phyloP scores from a whole-genome alignment of 1,284 basidiomycete genomes.

The Sanghuangporus baumii region DNA sequence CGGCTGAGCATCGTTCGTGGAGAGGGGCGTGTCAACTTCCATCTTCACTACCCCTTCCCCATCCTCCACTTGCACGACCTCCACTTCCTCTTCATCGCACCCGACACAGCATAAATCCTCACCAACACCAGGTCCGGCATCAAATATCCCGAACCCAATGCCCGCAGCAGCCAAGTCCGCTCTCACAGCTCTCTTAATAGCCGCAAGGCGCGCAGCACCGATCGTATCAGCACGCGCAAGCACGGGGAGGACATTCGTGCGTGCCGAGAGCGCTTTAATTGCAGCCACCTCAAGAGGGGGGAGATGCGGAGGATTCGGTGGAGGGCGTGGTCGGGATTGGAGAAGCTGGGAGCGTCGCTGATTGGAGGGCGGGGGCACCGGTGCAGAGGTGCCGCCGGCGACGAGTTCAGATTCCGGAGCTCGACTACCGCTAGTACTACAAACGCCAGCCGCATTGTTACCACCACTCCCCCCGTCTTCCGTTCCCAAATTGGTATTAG shows the following conservation, averaged over 20 bases:
- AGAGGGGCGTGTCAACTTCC: neutral
- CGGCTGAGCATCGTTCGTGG: neutral
- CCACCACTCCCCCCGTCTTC: neutral
- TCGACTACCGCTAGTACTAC: neutral
- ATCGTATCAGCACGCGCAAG: conserved; percentile 89
- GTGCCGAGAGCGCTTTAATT: conserved; percentile 83
- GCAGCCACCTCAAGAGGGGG: conserved; percentile 81
- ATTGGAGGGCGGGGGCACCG: too few relatives aligned
- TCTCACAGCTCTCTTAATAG: conserved; percentile 71
- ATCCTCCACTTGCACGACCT: conserved; percentile 11
- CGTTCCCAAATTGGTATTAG: neutral
- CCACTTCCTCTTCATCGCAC: conserved; percentile 3
- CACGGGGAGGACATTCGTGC: conserved; percentile 94
- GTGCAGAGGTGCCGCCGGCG: too few relatives aligned
- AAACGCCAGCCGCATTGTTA: neutral
- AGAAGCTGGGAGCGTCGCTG: too few relatives aligned
- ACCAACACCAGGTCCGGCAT: conserved; percentile 39
- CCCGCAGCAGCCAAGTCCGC: conserved; percentile 73
- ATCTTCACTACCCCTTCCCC: neutral
- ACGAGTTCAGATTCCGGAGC: too few relatives aligned
- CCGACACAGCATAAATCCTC: conserved; percentile 32
- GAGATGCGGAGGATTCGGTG: conserved; percentile 19
- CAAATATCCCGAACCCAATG: conserved; percentile 81
- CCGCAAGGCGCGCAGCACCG: conserved; percentile 79
- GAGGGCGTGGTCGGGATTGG: neutral